Evolutionary conservation across 176 grass and related monocot species (phyloP).

Genomic region (Musa acuminata): DNA sequence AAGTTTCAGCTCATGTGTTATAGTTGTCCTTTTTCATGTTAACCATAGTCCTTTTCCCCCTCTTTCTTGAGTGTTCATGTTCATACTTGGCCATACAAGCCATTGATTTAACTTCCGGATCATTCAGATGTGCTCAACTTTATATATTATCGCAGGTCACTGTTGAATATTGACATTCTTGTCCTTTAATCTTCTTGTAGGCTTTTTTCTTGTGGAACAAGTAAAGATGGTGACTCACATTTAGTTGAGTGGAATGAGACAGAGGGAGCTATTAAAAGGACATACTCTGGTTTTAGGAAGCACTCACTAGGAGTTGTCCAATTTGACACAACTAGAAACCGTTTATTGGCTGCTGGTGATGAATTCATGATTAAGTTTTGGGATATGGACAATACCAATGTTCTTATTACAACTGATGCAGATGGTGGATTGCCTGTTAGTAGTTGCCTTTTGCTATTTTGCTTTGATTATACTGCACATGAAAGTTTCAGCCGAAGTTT

Average conservation of each 20-base stretch:
- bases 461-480: too few species aligned
- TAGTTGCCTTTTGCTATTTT: too few species aligned
- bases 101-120: too few species aligned
- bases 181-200: conserved; percentile 19
- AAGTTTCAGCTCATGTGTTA: too few species aligned
- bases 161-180: too few species aligned
- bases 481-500: background rate
- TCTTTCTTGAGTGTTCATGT: too few species aligned
- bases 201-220: conserved; percentile 93
- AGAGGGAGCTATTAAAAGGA: conserved; percentile 92
- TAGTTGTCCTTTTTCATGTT: too few species aligned
- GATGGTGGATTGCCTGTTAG: conserved; percentile 89
- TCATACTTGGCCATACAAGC: too few species aligned
- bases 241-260: conserved; percentile 99
- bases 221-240: conserved; percentile 95
- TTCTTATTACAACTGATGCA: conserved; percentile 68
- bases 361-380: conserved; percentile 97
- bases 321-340: conserved; percentile 90
- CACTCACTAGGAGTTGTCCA: conserved; percentile 80
- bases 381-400: conserved; percentile 92
- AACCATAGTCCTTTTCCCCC: too few species aligned
- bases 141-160: too few species aligned
- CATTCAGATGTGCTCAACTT: too few species aligned
- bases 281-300: conserved; percentile 86
- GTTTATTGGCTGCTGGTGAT: conserved; percentile 93